These are phyloP conservation scores for Rhododendron henanense DNA, from an alignment of 148 eudicot genomes.

Conservation along the genomic window DNA sequence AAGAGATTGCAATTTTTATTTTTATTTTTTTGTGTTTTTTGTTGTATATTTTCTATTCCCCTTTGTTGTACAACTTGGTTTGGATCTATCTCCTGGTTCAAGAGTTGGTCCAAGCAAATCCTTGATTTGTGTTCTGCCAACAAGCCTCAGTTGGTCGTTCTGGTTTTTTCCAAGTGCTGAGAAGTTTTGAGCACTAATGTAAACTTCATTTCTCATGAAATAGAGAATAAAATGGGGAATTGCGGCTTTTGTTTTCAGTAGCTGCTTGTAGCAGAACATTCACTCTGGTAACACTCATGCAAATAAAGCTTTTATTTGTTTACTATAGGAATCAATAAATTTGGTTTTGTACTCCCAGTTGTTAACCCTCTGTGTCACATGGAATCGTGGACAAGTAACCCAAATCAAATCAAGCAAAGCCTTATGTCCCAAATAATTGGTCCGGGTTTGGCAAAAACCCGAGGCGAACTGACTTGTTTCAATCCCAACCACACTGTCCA, in stretches of 20 bases:
- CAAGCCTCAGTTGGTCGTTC: background rate
- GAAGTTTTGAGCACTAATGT: slow-evolving; percentile 4
- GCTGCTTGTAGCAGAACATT: background rate
- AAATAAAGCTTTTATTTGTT: background rate
- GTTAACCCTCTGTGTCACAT: background rate
- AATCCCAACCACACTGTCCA: background rate
- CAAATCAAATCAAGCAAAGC: too few relatives aligned
- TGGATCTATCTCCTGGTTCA: background rate
- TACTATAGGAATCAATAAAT: background rate
- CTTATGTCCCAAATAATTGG: too few relatives aligned
- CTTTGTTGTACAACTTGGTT: background rate
- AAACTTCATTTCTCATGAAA: slow-evolving; percentile 6
- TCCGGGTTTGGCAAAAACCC: too few relatives aligned
- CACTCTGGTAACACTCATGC: background rate
- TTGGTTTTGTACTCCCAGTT: background rate
- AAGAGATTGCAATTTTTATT: background rate
- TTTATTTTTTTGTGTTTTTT: background rate
- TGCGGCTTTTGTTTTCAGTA: background rate
- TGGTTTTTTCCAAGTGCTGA: background rate
- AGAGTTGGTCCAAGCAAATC: slow-evolving; percentile 10
- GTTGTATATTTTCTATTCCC: slow-evolving; percentile 2
- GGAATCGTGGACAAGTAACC: background rate
- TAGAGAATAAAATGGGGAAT: background rate
- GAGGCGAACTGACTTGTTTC: too few relatives aligned
- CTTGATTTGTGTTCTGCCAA: background rate